These are phyloP conservation scores for Aphanomyces astaci DNA, from an alignment of 352 stramenopile species.

Conservation along the genomic window DNA sequence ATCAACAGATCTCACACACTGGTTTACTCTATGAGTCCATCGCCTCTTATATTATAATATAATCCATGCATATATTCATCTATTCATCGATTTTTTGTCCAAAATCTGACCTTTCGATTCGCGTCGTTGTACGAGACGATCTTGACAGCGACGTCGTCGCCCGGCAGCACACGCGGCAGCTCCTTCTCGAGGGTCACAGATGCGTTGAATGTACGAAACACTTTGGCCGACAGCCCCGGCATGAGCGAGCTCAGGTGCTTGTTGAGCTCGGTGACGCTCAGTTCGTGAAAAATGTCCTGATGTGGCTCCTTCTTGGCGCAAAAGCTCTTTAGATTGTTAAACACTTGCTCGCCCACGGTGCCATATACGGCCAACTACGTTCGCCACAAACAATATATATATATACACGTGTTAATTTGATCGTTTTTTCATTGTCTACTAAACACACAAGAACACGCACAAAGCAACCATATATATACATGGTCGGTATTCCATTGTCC, in stretches of 20 bases:
- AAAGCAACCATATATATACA: too few species aligned
- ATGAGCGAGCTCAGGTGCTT: conserved; percentile 98
- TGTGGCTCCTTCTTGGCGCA: conserved; percentile 92
- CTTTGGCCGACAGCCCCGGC: conserved; percentile 98
- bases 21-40: too few species aligned
- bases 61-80: too few species aligned
- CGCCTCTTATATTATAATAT: too few species aligned
- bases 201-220: conserved; percentile 99
- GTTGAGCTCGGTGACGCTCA: conserved; percentile 96
- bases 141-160: conserved; percentile 74
- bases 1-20: too few species aligned
- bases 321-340: conserved; percentile 95
- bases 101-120: conserved; percentile 94
- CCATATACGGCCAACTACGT: conserved; percentile 79
- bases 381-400: too few species aligned
- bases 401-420: too few species aligned
- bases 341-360: conserved; percentile 88
- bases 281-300: conserved; percentile 97
- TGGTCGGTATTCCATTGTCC: too few species aligned
- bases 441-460: too few species aligned
- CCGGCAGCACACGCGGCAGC: conserved; percentile 64
- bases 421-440: too few species aligned
- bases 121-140: conserved; percentile 99
- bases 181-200: conserved; percentile 98
- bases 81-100: too few species aligned